Evolutionary conservation across 2,329 filamentous ascomycete species (phyloP), one percentile per base, ranked within the genome.

Genomic region (Zymoseptoria pseudotritici): DNA sequence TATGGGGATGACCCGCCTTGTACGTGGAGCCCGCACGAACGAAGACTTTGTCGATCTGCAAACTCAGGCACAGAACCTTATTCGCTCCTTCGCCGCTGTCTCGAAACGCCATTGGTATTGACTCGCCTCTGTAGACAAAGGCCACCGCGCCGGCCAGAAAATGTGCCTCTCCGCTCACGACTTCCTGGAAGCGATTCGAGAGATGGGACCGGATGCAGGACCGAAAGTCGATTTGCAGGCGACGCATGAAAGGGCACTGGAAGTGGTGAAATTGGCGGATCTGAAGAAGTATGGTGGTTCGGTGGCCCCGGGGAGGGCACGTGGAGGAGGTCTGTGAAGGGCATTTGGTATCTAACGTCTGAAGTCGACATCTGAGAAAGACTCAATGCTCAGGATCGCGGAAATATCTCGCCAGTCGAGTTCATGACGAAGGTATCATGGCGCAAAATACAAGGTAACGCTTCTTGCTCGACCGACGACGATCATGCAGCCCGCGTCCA

Each of bases 171-270:
- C 57, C 1, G 54, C 52, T 36, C 26, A 54, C 29, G 13, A 54
- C 21, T 57, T 59, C 31, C 50, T 54, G 13, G 58, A 60, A 19
- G 59, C 61, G 5, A 61, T 65, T 7, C 61, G 63, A 2, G 59
- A 62, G 22, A 13, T 65, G 54, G 54, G 54, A 19, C 61, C 61
- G 51, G 58, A 59, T 4, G 57, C 58, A 4, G 63, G 63, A 3
- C 63, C 63, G 0, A 63, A 63, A 11, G 63, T 65, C 5, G 56
- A 63, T 36, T 50, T 65, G 2, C 59, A 63, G 17, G 63, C 63
- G 1, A 61, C 59, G 11, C 61, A 65, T 24, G 61, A 63, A 24
- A 61, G 58, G 26, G 63, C 63, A 0, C 26, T 65, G 36, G 58
- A 63, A 17, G 59, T 60, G 7, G 29, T 65, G 26, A 60, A 57